Evolutionary conservation across 371 early-diverging fungal genomes (phyloP), one percentile per base, ranked within the genome.

Genomic region (Apophysomyces variabilis): DNA sequence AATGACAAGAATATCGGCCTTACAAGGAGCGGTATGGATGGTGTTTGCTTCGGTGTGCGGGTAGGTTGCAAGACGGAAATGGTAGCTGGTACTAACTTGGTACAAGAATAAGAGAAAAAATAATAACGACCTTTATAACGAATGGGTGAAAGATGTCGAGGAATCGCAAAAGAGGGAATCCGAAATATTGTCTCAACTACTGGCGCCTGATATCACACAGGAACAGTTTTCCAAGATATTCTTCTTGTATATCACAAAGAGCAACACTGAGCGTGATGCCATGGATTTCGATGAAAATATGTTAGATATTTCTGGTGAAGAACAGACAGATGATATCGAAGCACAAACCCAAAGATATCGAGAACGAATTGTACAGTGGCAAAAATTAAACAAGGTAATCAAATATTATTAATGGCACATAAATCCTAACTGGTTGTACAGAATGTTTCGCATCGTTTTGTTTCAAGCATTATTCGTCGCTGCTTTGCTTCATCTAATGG

Each of bases 381-480:
- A 21, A 50, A 50, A 21, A 21, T 21, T 50, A 26, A 50, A 50
- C 4, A 50, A 50, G 54, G 54, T 50, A 50, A 26, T 8, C 9
- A 11, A 7, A 7, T 16, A 7, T 8, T 5, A 35, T 1, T 58
- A 36, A 37, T n/a, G 45, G 41, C 41, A 16, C 3, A 12, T n/a
- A 13, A 45, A 26, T 37, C 14, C 4, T 12, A 43, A 57, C 41
- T 9, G 58, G 5, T 68, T 64, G 65, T 71, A 26, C 32, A 78
- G 21, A 82, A 81, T 50, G 60, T 87, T 21, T 87, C 89, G 7
- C 77, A 83, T 64, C 77, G 76, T 39, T 80, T 87, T 68, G 68
- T 87, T 58, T 70, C 76, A 4, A 70, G 62, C 32, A 68, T 83
- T 12, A 62, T 62, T 13, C 76, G 77, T 56, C 84, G 84, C 46